phyloP scores from a whole-genome alignment of 2,329 filamentous ascomycete species.

The Fusarium sp. region DNA sequence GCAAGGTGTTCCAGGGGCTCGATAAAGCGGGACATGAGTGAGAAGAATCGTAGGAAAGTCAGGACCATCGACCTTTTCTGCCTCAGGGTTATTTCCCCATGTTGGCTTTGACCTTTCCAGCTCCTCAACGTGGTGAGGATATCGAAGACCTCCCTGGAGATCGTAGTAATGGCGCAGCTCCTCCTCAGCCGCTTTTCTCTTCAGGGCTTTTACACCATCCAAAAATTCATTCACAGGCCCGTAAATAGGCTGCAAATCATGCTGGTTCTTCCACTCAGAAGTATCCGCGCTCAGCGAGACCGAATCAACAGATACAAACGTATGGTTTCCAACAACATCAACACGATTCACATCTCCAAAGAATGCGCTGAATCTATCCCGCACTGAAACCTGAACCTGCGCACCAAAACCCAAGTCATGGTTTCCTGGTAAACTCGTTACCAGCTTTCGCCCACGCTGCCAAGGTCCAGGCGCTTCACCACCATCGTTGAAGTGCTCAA shows the following conservation, averaged over 20 bases:
- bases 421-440: constrained; percentile 90
- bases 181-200: constrained; percentile 75
- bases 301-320: constrained; percentile 90
- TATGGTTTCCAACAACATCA: constrained; percentile 94
- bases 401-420: constrained; percentile 94
- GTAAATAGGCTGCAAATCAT: constrained; percentile 75
- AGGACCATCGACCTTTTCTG: constrained; percentile 59
- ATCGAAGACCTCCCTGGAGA: constrained; percentile 65
- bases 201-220: constrained; percentile 71
- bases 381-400: constrained; percentile 83
- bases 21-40: constrained; percentile 90
- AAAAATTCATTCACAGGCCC: constrained; percentile 82
- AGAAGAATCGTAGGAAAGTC: constrained; percentile 90
- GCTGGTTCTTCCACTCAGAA: constrained; percentile 62
- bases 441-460: constrained; percentile 78
- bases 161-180: constrained; percentile 76
- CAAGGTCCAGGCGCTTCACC: constrained; percentile 67
- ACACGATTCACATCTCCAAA: constrained; percentile 94
- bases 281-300: constrained; percentile 84
- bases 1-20: constrained; percentile 85
- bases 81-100: constrained; percentile 44
- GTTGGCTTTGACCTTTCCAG: constrained; percentile 58
- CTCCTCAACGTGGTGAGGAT: constrained; percentile 71
- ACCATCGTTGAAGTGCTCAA: constrained; percentile 73
- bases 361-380: constrained; percentile 85